Base-by-base conservation (phyloP, 2,329 filamentous ascomycete genomes). In the Colletotrichum destructivum region DNA sequence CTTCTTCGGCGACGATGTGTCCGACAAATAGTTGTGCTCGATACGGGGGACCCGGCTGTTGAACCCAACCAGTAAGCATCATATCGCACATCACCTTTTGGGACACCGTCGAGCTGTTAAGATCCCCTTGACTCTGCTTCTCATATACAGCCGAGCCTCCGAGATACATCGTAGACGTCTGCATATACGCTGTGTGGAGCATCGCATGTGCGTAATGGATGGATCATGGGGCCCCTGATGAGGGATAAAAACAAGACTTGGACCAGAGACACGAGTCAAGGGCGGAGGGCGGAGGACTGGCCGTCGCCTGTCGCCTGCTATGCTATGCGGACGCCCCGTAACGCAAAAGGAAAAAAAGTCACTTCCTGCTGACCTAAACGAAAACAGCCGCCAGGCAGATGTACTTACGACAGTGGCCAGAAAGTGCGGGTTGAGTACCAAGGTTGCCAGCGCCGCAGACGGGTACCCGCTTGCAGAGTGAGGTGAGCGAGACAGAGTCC, bases 231-330 rank as follows among this genome's bases (percentile, higher is more conserved):
- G 47, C 5, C 21, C 21, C n/a, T 13, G 52, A 15, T 47, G 64
- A 70, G 67, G 44, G 69, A 63, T 51, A 40, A 23, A 57, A 26
- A 54, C 21, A 42, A 42, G 35, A 47, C n/a, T 16, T 42, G 18
- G 44, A 42, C 18, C 31, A 21, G 46, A 60, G 35, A 69, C 65
- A 54, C 42, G 69, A 72, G 65, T 69, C 69, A 69, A 69, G 69
- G 55, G 54, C 23, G 38, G 21, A 65, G 21, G 18, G 31, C 31
- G 31, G 35, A 38, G 35, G 35, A 8, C 35, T 38, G 35, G 8
- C 8, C 35, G 35, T 38, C 35, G 35, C 35, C 21, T 42, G 54
- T 51, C 21, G 46, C 51, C 44, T 21, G 54, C 35, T 3, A 9
- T 35, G 31, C 40, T 60, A 64, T 5, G 46, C 26, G 40, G 42